Evolutionary conservation across 2,329 filamentous ascomycete genomes (phyloP).

Genomic region (Colletotrichum cordylinicola): DNA sequence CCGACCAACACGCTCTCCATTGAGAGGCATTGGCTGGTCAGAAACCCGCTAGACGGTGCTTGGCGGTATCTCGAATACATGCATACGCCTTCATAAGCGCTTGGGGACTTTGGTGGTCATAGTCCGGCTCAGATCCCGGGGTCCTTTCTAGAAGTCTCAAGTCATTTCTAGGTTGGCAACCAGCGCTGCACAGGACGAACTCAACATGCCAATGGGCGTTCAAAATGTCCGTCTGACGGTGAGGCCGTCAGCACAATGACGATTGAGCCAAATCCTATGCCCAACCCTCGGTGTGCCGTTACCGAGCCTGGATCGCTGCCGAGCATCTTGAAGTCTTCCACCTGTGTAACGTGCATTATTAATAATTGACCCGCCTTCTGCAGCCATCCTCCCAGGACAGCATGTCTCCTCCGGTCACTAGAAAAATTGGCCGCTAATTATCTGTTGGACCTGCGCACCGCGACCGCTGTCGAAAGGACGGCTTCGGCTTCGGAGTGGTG

Average conservation of each 20-base stretch:
- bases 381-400: constrained; percentile 2
- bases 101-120: not conserved
- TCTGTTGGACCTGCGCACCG: not conserved
- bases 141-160: constrained; percentile 9
- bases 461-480: not conserved
- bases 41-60: not conserved
- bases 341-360: constrained; percentile 1
- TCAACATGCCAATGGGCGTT: not conserved
- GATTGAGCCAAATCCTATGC: not conserved
- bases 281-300: not conserved
- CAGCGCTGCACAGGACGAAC: not conserved
- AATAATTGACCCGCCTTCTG: not conserved
- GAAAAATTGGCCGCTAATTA: not conserved
- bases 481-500: not conserved
- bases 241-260: not conserved
- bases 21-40: not conserved
- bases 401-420: not conserved
- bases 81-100: not conserved
- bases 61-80: not conserved
- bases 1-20: too few relatives aligned
- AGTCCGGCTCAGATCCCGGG: not conserved
- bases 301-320: not conserved
- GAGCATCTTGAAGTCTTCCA: not conserved
- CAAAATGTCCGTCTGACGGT: constrained; percentile 11
- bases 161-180: not conserved